These are phyloP conservation scores for Pythium brassicae DNA, from an alignment of 352 stramenopile genomes.

Conservation along the genomic window DNA sequence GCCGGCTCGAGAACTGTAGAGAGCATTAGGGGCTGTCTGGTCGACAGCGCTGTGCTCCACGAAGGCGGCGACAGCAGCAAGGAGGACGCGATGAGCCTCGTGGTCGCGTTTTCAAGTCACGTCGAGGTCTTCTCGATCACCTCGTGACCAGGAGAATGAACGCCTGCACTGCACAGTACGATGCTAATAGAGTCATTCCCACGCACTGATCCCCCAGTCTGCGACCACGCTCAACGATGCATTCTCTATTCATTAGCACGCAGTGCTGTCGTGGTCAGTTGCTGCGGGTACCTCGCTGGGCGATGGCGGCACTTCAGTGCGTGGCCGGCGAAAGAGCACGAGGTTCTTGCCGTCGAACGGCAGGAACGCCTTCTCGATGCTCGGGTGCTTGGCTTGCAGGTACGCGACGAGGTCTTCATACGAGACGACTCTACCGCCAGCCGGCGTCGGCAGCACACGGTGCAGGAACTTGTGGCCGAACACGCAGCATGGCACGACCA, in stretches of 20 bases:
- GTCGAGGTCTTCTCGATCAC: slow-evolving; percentile 23
- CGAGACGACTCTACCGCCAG: slow-evolving; percentile 52
- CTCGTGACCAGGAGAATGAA: background rate
- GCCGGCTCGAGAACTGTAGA: background rate
- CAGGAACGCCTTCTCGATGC: slow-evolving; percentile 60
- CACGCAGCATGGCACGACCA: slow-evolving; percentile 96
- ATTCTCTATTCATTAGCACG: background rate
- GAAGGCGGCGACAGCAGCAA: background rate
- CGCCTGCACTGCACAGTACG: background rate
- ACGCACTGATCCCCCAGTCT: background rate
- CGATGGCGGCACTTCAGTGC: background rate
- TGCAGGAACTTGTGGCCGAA: slow-evolving; percentile 90
- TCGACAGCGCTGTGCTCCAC: slow-evolving; percentile 24
- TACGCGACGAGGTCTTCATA: slow-evolving; percentile 82
- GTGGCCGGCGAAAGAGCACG: slow-evolving; percentile 54
- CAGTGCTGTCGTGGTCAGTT: background rate
- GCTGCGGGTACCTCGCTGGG: background rate
- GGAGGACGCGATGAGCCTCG: slow-evolving; percentile 4
- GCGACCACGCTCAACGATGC: background rate
- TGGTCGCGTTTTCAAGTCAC: slow-evolving; percentile 27
- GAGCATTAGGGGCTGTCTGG: slow-evolving; percentile 11
- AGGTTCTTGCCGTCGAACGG: slow-evolving; percentile 83
- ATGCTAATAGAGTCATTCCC: background rate
- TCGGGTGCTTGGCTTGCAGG: slow-evolving; percentile 57
- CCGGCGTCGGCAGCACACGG: slow-evolving; percentile 29